These are phyloP conservation scores for Solanum piurae DNA, from an alignment of 257 asterid species.

Conservation along the genomic window DNA sequence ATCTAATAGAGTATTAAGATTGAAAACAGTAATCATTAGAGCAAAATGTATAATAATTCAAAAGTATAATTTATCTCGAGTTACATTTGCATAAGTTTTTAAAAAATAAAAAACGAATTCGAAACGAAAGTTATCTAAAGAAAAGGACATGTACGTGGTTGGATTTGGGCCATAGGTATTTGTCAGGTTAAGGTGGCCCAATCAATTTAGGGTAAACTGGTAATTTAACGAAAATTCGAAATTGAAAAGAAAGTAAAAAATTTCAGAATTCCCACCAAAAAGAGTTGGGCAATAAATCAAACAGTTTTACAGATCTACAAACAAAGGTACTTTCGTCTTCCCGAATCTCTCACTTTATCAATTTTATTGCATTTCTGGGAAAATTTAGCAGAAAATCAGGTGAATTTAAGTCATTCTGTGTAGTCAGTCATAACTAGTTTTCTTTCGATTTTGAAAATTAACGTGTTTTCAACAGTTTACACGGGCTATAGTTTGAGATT, in stretches of 20 bases:
- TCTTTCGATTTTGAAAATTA: background rate
- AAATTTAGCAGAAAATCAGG: background rate
- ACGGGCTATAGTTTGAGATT: background rate
- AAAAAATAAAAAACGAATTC: background rate
- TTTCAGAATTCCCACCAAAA: background rate
- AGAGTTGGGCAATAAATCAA: background rate
- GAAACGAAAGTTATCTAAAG: background rate
- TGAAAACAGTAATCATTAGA: background rate
- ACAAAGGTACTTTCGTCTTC: background rate
- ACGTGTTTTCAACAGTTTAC: too few relatives aligned
- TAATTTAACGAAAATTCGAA: background rate
- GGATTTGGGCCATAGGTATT: background rate
- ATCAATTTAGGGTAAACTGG: background rate
- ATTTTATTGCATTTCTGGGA: background rate
- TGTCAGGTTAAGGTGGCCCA: background rate
- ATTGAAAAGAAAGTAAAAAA: background rate
- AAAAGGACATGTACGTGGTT: background rate
- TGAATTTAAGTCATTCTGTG: background rate
- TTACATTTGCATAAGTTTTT: background rate
- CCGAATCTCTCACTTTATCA: background rate
- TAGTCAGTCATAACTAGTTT: background rate
- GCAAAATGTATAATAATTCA: background rate
- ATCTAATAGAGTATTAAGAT: background rate
- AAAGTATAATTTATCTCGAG: background rate
- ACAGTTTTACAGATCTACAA: background rate